These are phyloP conservation scores for Venturia carpophila DNA, from an alignment of 2,329 filamentous ascomycete species.

Conservation along the genomic window DNA sequence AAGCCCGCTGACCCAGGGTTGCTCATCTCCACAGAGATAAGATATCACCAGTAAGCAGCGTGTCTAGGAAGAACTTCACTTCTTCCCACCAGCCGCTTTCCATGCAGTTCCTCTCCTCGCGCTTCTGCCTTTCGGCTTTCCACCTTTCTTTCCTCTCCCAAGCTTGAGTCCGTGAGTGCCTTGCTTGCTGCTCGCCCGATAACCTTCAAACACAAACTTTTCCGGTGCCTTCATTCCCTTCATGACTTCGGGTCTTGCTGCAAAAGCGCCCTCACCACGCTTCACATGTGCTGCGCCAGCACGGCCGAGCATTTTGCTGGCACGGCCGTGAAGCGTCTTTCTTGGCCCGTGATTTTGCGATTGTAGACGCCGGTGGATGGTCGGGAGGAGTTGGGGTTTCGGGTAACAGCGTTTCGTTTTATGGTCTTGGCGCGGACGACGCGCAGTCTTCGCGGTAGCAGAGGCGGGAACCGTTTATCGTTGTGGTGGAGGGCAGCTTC, in stretches of 20 bases:
- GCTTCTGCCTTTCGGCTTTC: slow-evolving; percentile 37
- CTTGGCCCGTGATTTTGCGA: slow-evolving; percentile 61
- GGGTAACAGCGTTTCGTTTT: slow-evolving; percentile 31
- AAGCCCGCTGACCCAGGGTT: too few relatives aligned
- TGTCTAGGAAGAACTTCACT: background rate
- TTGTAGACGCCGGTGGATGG: slow-evolving; percentile 45
- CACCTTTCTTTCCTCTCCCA: slow-evolving; percentile 32
- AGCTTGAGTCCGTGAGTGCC: slow-evolving; percentile 54
- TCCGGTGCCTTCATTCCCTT: slow-evolving; percentile 52
- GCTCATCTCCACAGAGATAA: too few relatives aligned
- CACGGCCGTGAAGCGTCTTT: slow-evolving; percentile 65
- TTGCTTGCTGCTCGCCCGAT: slow-evolving; percentile 60
- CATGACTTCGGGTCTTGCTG: slow-evolving; percentile 19
- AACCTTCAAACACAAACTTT: slow-evolving; percentile 72
- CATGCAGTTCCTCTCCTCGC: slow-evolving; percentile 38
- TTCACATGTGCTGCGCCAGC: slow-evolving; percentile 49
- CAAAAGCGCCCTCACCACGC: slow-evolving; percentile 22
- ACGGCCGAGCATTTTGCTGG: slow-evolving; percentile 64
- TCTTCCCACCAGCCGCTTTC: slow-evolving; percentile 34
- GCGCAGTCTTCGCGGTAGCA: slow-evolving; percentile 81
- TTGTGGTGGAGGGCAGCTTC: slow-evolving; percentile 84
- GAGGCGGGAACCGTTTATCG: slow-evolving; percentile 86
- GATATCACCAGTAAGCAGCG: too few relatives aligned
- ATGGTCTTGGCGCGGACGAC: slow-evolving; percentile 76
- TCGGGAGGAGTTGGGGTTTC: slow-evolving; percentile 23